phyloP scores from a whole-genome alignment of 176 grass and related monocot genomes.

The Canna indica region DNA sequence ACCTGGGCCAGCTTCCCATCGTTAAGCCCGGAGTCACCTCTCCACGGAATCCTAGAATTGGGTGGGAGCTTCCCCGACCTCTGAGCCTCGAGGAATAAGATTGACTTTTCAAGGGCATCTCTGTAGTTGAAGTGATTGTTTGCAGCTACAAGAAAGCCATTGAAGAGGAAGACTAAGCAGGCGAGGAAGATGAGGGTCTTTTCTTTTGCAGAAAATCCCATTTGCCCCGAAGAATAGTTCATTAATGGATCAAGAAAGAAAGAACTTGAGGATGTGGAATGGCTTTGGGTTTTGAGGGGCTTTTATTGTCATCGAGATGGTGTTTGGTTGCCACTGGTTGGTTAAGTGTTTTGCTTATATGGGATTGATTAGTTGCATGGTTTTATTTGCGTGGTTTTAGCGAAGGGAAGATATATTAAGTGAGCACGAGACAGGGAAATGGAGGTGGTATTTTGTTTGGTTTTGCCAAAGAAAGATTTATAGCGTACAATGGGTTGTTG shows the following conservation, averaged over 20 bases:
- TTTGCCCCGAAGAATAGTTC: background rate
- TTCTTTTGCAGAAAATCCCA: background rate
- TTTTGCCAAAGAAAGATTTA: too few relatives aligned
- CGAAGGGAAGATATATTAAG: too few relatives aligned
- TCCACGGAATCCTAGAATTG: conserved; percentile 71
- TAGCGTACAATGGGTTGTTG: too few relatives aligned
- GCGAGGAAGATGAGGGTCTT: conserved; percentile 18
- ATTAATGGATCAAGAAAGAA: background rate
- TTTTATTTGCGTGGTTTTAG: too few relatives aligned
- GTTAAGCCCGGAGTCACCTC: conserved; percentile 74
- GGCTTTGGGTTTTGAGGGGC: background rate
- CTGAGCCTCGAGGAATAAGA: conserved; percentile 93
- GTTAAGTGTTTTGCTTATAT: background rate
- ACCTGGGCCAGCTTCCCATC: conserved; percentile 83
- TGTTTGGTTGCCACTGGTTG: too few relatives aligned
- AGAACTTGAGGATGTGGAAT: background rate
- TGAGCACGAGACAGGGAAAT: too few relatives aligned
- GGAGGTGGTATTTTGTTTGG: too few relatives aligned
- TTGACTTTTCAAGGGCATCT: conserved; percentile 72
- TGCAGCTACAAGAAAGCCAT: conserved; percentile 17
- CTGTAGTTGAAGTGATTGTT: conserved; percentile 45
- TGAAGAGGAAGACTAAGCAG: conserved; percentile 36
- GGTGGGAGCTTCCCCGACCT: conserved; percentile 77
- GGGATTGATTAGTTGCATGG: background rate
- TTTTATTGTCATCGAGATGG: background rate